A percentile compares a stretch with the other conserved stretches of the same genome.
Conservation (phyloP, 768 basidiomycete genomes). For the Calocera viscosa region DNA sequence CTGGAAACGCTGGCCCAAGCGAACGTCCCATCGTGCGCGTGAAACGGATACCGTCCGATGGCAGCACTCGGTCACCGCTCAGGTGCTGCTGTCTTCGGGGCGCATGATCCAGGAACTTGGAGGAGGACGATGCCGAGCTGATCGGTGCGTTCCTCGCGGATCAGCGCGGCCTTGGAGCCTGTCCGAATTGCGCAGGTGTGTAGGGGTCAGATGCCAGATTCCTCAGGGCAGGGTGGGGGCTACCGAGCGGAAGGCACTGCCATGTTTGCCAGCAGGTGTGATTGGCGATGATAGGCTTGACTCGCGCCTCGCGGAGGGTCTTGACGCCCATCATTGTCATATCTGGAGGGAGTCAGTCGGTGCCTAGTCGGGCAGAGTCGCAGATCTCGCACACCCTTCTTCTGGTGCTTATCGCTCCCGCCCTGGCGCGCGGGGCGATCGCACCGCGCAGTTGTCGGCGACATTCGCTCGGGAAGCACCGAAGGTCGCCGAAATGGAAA, state of each 20-base stretch:
- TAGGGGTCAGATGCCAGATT: too few relatives aligned
- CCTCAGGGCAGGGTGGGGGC: background rate
- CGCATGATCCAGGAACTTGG: background rate
- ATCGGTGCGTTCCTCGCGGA: constrained; percentile 2
- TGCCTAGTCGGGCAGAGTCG: background rate
- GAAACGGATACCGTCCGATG: background rate
- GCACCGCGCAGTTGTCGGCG: background rate
- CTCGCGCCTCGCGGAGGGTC: background rate
- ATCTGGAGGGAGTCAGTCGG: background rate
- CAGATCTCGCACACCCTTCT: background rate
- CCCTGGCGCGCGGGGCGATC: background rate
- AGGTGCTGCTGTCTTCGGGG: too few relatives aligned
- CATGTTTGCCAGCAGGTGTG: background rate
- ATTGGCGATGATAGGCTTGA: constrained; percentile 7
- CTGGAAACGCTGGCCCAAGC: background rate
- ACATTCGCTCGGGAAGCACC: background rate
- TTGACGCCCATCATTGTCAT: background rate
- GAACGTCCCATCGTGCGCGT: background rate
- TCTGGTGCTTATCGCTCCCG: background rate
- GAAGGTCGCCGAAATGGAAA: background rate
- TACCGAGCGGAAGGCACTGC: background rate
- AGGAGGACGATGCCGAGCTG: background rate
- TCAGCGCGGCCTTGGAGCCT: background rate
- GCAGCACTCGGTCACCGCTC: background rate
- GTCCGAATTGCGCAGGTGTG: background rate